Percentiles rank a stretch among this genome's conserved stretches.
Conservation (phyloP, 2,329 filamentous ascomycete genomes). For the Neofusicoccum sp. region DNA sequence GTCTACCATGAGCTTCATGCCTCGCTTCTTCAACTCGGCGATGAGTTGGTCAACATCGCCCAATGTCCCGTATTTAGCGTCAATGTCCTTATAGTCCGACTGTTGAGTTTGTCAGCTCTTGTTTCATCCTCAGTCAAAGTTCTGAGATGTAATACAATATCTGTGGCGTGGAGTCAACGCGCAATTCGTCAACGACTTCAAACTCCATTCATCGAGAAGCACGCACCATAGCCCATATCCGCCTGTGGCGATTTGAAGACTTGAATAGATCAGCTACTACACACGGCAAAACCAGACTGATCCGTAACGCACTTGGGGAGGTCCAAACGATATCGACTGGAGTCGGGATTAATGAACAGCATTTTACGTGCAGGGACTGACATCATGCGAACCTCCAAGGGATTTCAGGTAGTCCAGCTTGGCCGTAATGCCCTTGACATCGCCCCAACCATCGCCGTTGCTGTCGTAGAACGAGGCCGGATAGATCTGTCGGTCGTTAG, state of each 20-base stretch:
- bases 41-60: conserved; percentile 64
- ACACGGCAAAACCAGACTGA: not conserved
- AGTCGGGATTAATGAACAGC: conserved; percentile 20
- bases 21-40: conserved; percentile 57
- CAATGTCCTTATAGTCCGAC: conserved; percentile 64
- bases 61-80: conserved; percentile 65
- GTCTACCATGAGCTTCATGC: conserved; percentile 71
- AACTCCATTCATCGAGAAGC: not conserved
- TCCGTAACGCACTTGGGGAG: conserved; percentile 49
- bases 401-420: conserved; percentile 60
- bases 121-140: no score
- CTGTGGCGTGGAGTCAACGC: no score
- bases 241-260: conserved; percentile 62
- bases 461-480: conserved; percentile 50
- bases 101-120: not conserved
- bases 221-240: conserved; percentile 70
- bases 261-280: not conserved
- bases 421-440: conserved; percentile 62
- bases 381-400: conserved; percentile 2
- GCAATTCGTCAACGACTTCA: no score
- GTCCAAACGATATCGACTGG: conserved; percentile 64
- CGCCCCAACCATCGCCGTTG: conserved; percentile 60
- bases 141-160: not conserved
- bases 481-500: conserved; percentile 37
- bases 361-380: no score